Evolutionary conservation across 1,284 basidiomycete species (phyloP).

Genomic region (Cryptococcus sp.): DNA sequence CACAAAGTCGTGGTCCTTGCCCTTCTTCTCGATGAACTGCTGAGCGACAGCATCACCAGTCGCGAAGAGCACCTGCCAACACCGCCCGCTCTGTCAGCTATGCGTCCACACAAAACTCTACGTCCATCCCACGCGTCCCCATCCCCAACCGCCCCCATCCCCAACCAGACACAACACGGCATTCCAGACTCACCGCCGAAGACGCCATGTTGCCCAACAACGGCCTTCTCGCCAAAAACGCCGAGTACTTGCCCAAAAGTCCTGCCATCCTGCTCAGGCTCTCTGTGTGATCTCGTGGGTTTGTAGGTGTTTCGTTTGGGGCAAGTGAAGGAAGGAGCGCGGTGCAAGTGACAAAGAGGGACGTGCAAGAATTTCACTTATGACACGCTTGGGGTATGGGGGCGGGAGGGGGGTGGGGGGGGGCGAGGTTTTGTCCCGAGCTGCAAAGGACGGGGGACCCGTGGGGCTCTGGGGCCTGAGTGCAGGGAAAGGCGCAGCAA

Average conservation of each 20-base stretch:
- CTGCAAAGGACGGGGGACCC: too few species aligned
- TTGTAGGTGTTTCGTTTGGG: too few species aligned
- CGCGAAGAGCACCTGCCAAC: constrained; percentile 49
- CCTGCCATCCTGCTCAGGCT: constrained; percentile 33
- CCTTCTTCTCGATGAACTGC: constrained; percentile 53
- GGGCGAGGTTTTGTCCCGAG: too few species aligned
- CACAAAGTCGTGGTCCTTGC: constrained; percentile 47
- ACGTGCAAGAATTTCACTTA: too few species aligned
- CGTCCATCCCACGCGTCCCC: not conserved
- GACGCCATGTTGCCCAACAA: constrained; percentile 45
- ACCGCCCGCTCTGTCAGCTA: not conserved
- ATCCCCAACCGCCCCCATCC: not conserved
- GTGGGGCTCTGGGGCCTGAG: not conserved
- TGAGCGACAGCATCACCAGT: constrained; percentile 55
- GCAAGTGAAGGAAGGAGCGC: too few species aligned
- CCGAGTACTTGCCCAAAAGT: constrained; percentile 38
- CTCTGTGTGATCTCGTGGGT: too few species aligned
- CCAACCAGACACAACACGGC: not conserved
- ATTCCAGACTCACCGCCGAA: constrained; percentile 38
- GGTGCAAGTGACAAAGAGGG: too few species aligned
- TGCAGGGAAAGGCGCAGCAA: not conserved
- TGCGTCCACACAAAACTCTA: too few species aligned
- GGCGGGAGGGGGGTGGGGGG: too few species aligned
- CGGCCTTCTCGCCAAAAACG: constrained; percentile 40
- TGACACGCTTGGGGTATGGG: too few species aligned